Base-by-base conservation (phyloP, 352 stramenopile genomes). In the Phytophthora cajani region DNA sequence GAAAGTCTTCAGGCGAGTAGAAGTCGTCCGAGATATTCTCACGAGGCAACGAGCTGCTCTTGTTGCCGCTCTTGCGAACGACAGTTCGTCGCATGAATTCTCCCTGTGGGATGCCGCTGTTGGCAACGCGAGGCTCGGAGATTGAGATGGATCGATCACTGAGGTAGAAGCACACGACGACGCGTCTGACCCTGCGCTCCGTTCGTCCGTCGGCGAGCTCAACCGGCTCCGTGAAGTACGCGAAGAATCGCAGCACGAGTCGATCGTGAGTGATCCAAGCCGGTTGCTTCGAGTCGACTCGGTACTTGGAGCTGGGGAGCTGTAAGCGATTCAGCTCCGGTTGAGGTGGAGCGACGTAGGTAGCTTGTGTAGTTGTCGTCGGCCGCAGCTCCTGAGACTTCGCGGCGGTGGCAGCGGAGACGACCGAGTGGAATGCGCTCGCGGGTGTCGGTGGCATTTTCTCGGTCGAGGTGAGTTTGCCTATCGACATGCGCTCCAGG, bases 201-300 rank as follows among this genome's bases (percentile, higher is more conserved):
- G 51, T 59, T 57, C 40, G 40, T 54, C 59, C 53, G 40, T 76
- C 62, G 14, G 64, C 55, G 58, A 68, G 73, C 62, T 62, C 46
- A 52, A 46, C 74, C 49, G 54, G 71, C 36, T 90, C 75, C 5
- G 72, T 64, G 51, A 97, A 97, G 70, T 96, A 98, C 2, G 83
- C 88, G 50, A 93, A 97, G 78, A 97, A 98, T 19, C 93, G 89
- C 42, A 98, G 78, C 44, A 98, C 92, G 36, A 95, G 83, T 10
- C 84, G 76, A 55, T 92, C 84, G 72, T 91, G 72, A 7, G 84
- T 91, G 69, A 93, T 73, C 84, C 88, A 94, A 23, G 68, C 61
- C 16, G 84, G 85, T 49, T 87, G 77, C n/a, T 66, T 78, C 11
- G 71, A 52, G 55, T 91, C 82, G 6, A 76, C 62, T 49, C 80